Conservation (phyloP, 2,329 filamentous ascomycete species). For the Colletotrichum aenigma region DNA sequence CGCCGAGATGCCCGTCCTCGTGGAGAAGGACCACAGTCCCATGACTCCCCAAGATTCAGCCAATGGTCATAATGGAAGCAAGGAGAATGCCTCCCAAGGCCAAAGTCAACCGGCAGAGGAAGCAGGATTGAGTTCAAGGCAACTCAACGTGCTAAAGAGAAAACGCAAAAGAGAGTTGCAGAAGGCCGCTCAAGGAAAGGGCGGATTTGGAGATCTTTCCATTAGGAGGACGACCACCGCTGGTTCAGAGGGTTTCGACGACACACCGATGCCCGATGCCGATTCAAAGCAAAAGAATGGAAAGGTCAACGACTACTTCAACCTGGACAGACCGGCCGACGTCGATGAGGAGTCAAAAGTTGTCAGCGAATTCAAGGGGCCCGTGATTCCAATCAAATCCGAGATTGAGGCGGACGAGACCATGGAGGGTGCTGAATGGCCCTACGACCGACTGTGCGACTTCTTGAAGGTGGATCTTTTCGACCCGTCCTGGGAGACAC, state of each 20-base stretch:
- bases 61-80: constrained; percentile 35
- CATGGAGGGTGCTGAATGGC: constrained; percentile 85
- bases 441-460: constrained; percentile 91
- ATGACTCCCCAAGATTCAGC: constrained; percentile 48
- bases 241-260: constrained; percentile 66
- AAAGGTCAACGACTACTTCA: constrained; percentile 85
- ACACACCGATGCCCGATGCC: constrained; percentile 56
- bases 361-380: constrained; percentile 93
- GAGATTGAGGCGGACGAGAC: constrained; percentile 80
- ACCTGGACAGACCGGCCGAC: constrained; percentile 76
- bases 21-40: constrained; percentile 52
- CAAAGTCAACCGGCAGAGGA: constrained; percentile 61
- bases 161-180: constrained; percentile 92
- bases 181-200: constrained; percentile 84
- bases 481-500: constrained; percentile 91
- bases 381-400: constrained; percentile 80
- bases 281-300: constrained; percentile 63
- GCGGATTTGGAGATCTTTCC: constrained; percentile 86
- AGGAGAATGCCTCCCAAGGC: constrained; percentile 38
- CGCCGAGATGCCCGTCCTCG: constrained; percentile 68
- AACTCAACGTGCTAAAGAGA: constrained; percentile 92
- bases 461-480: constrained; percentile 94
- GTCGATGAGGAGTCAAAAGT: constrained; percentile 91
- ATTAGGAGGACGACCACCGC: constrained; percentile 65
- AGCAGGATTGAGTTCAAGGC: constrained; percentile 82